Conservation (phyloP, 2,329 filamentous ascomycete species). For the Diaporthe helianthi region DNA sequence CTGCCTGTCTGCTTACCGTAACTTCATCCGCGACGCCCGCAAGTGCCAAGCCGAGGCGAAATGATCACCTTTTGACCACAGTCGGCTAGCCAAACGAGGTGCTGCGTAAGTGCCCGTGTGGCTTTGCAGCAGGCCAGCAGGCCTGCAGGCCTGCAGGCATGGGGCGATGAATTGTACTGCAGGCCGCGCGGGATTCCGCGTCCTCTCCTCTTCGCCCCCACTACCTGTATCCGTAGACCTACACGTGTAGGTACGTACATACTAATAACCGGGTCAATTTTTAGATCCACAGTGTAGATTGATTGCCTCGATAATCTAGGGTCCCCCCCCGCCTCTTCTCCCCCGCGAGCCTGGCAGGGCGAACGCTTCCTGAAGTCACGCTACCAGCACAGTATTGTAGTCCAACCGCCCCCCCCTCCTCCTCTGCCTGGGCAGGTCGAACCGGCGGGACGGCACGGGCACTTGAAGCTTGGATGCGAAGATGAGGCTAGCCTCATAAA, state of each 20-base stretch:
- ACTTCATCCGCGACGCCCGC: slow-evolving; percentile 1
- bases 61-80: slow-evolving; percentile 21
- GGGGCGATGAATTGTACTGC: not conserved
- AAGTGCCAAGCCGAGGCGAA: slow-evolving; percentile 13
- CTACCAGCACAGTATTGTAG: no score
- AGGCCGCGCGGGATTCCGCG: not conserved
- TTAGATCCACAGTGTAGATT: no score
- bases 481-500: slow-evolving; percentile 1
- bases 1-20: no score
- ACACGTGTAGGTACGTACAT: no score
- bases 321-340: no score
- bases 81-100: slow-evolving; percentile 15
- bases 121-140: not conserved
- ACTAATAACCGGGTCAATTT: no score
- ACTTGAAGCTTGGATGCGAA: slow-evolving; percentile 22
- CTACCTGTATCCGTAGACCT: no score
- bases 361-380: not conserved
- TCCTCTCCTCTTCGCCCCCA: not conserved
- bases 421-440: not conserved
- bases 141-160: no score
- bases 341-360: not conserved
- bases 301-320: no score
- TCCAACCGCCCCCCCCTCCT: no score
- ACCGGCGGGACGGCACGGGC: slow-evolving; percentile 19
- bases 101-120: slow-evolving; percentile 13